A percentile compares a stretch with the other conserved stretches of the same genome.
Evolutionary conservation across 2,329 filamentous ascomycete species (phyloP).

Genomic region (Cladosporium sp.): DNA sequence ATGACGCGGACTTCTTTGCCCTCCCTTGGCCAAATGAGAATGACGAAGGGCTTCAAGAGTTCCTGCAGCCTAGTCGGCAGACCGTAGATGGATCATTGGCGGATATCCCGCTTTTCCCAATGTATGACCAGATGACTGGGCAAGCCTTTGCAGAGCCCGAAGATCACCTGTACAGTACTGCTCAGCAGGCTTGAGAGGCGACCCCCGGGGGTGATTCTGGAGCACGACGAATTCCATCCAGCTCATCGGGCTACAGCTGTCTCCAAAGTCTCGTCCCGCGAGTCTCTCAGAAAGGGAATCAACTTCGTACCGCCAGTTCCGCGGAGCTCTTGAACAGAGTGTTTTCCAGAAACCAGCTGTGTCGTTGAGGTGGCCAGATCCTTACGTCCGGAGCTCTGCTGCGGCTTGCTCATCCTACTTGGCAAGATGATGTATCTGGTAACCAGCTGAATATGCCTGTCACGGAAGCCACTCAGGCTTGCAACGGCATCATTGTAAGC

Average conservation of each 20-base stretch:
- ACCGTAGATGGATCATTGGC: constrained; percentile 21
- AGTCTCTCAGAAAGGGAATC: constrained; percentile 50
- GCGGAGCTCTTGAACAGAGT: constrained; percentile 36
- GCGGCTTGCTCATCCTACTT: constrained; percentile 20
- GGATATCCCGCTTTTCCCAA: constrained; percentile 25
- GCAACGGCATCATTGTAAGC: constrained; percentile 46
- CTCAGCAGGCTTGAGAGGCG: too few relatives aligned
- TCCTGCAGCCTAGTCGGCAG: constrained; percentile 24
- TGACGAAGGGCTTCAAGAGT: constrained; percentile 25
- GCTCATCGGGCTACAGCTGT: constrained; percentile 11
- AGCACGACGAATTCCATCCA: too few relatives aligned
- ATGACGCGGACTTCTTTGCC: constrained; percentile 24
- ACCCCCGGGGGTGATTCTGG: too few relatives aligned
- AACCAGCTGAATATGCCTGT: constrained; percentile 50
- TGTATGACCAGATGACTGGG: constrained; percentile 21
- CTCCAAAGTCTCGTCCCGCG: constrained; percentile 44
- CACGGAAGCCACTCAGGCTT: constrained; percentile 44
- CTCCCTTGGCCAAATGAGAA: constrained; percentile 26
- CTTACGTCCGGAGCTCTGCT: constrained; percentile 26
- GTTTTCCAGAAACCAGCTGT: constrained; percentile 28
- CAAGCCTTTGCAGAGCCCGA: background rate
- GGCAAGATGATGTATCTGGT: constrained; percentile 50
- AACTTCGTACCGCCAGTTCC: constrained; percentile 51
- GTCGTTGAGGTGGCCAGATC: constrained; percentile 46
- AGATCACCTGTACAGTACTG: too few relatives aligned